These are phyloP conservation scores for Hygrophila difformis DNA, from an alignment of 257 asterid species.

Conservation along the genomic window DNA sequence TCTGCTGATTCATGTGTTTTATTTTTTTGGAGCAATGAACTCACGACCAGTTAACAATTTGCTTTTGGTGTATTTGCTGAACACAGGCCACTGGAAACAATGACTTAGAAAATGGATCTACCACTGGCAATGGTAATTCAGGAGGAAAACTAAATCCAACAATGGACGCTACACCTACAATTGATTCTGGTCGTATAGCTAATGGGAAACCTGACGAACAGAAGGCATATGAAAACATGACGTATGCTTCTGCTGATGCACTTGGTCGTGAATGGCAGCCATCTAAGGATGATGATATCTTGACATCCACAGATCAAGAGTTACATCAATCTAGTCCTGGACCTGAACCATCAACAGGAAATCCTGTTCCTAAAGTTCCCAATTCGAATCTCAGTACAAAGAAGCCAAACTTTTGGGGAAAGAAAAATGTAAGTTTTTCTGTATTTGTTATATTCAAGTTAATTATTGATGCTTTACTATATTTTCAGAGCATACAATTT, in stretches of 20 bases:
- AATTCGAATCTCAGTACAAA: conserved; percentile 39
- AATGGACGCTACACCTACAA: conserved; percentile 29
- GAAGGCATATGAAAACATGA: conserved; percentile 37
- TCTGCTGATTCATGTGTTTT: neutral
- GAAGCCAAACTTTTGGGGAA: conserved; percentile 82
- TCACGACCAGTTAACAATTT: conserved; percentile 4
- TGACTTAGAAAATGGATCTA: conserved; percentile 63
- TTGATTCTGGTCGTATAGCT: conserved; percentile 37
- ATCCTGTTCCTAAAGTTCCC: conserved; percentile 36
- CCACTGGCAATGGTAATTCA: conserved; percentile 23
- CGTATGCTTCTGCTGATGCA: conserved; percentile 33
- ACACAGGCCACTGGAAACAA: conserved; percentile 67
- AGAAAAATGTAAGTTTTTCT: conserved; percentile 60
- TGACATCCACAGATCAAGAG: conserved; percentile 73
- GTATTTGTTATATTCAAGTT: neutral
- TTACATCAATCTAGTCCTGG: conserved; percentile 45
- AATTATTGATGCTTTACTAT: neutral
- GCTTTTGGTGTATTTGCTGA: conserved; percentile 20
- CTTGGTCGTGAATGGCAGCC: conserved; percentile 59
- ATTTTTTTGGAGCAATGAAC: no score
- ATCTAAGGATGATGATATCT: conserved; percentile 70
- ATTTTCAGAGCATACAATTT: no score
- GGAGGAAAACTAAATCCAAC: conserved; percentile 28
- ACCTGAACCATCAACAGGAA: conserved; percentile 50
- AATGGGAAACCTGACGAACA: conserved; percentile 39